These are phyloP conservation scores for Daldinia bambusicola DNA, from an alignment of 495 filamentous ascomycete species.

Conservation along the genomic window DNA sequence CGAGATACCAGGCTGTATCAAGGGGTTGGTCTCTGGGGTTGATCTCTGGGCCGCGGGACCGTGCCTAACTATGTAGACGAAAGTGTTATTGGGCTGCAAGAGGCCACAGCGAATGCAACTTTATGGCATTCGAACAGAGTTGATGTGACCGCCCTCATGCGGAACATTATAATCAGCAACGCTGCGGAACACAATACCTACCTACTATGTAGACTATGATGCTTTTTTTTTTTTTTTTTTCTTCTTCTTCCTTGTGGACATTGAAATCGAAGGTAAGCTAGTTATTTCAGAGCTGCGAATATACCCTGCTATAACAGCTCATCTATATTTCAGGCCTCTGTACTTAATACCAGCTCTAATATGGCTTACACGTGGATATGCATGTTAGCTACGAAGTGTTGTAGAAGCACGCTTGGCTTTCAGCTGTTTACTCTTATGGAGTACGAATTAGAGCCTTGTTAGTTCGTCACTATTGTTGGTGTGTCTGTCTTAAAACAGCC, in stretches of 20 bases:
- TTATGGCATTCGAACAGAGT: constrained; percentile 2
- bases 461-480: background rate
- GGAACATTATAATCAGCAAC: constrained; percentile 1
- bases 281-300: too few relatives aligned
- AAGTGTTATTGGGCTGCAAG: constrained; percentile 17
- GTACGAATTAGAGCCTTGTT: background rate
- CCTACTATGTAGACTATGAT: background rate
- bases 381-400: background rate
- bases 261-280: background rate
- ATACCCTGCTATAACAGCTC: too few relatives aligned
- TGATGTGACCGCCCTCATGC: constrained; percentile 7
- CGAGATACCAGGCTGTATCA: background rate
- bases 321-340: too few relatives aligned
- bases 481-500: background rate
- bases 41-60: background rate
- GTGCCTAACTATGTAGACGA: constrained; percentile 5
- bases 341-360: too few relatives aligned
- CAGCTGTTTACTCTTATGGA: background rate
- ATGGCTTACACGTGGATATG: too few relatives aligned
- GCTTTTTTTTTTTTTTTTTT: background rate
- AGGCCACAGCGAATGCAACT: constrained; percentile 4
- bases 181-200: background rate
- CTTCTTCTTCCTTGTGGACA: background rate
- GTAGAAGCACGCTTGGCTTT: background rate
- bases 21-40: background rate